Base-by-base conservation (phyloP, 305 asterid genomes). In the Fraxinus xanthoxyloides region DNA sequence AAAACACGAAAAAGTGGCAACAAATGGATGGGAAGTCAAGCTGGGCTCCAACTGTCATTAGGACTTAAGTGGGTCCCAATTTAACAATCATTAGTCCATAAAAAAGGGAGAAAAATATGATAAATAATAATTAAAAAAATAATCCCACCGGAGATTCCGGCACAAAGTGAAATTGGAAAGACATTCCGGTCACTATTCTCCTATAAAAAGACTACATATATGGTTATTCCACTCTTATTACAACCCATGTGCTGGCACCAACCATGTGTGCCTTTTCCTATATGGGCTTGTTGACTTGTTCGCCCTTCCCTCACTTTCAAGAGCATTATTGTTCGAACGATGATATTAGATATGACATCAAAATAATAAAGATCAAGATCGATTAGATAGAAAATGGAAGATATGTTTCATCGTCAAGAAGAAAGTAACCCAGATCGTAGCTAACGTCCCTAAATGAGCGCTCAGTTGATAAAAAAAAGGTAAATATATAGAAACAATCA, bases 81-180 rank as follows among this genome's bases (percentile, higher is more conserved):
- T 15, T 13, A 67, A 28, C 24, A 13, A 28, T 69, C 75, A 69
- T 69, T 5, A 69, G 0, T 67, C 36, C 6, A 5, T 30, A 1
- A 1, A 28, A 30, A 69, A 30, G 31, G 12, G 40, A 5, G 23
- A 30, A 69, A 30, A 69, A 72, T 23, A 72, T 32, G 6, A 15
- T 72, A 65, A 61, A 38, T 70, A 75, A 77, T 51, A 67, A 38
- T 65, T 19, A 21, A 43, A 80, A 19, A 13, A 4, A 28, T 75
- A 56, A 63, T 54, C 67, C 79, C 67, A 82, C 89, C 92, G 86
- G 83, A 77, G 79, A 89, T 85, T 67, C 77, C 86, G 90, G 84
- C 78, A 46, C 24, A 85, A 89, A 87, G 87, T 63, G 85, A 59
- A 51, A 61, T 24, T 34, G 56, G 30, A 70, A 28, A 32, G 59